Conservation (phyloP, 352 stramenopile species). For the Elongisporangium anandrum region DNA sequence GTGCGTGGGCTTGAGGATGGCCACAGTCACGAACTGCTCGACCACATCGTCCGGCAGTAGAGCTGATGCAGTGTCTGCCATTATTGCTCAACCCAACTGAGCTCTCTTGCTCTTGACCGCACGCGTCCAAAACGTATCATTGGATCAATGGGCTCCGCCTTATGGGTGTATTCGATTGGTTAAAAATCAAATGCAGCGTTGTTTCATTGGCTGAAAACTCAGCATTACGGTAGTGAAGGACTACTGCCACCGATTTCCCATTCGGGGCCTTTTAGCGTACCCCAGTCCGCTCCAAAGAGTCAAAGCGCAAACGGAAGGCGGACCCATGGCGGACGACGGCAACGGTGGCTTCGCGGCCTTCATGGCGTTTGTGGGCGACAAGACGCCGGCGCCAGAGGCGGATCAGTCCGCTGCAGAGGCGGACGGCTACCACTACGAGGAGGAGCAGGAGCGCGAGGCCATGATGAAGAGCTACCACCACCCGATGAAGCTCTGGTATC, state of each 20-base stretch:
- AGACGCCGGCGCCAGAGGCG: conserved; percentile 3
- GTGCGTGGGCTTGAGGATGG: conserved; percentile 44
- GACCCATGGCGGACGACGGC: conserved; percentile 40
- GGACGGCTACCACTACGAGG: conserved; percentile 80
- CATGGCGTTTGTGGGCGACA: conserved; percentile 51
- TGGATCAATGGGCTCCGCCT: neutral
- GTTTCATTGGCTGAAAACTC: conserved; percentile 1
- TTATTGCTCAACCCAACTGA: neutral
- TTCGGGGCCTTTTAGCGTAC: neutral
- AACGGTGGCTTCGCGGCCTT: conserved; percentile 63
- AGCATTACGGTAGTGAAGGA: neutral
- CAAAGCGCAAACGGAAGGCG: conserved; percentile 1
- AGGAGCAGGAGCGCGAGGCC: conserved; percentile 81
- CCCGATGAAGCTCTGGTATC: conserved; percentile 88
- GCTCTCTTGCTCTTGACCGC: neutral
- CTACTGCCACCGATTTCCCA: conserved; percentile 1
- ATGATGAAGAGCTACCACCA: conserved; percentile 88
- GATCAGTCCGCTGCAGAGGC: neutral
- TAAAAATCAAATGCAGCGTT: neutral
- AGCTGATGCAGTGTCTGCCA: neutral
- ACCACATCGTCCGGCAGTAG: conserved; percentile 54
- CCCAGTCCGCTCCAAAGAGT: neutral
- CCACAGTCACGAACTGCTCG: conserved; percentile 47
- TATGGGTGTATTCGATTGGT: neutral
- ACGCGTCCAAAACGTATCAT: neutral